Percentiles rank a stretch among this genome's conserved stretches.
These are phyloP conservation scores for Plectosphaerella cucumerina DNA, from an alignment of 2,329 filamentous ascomycete genomes.

Conservation along the genomic window DNA sequence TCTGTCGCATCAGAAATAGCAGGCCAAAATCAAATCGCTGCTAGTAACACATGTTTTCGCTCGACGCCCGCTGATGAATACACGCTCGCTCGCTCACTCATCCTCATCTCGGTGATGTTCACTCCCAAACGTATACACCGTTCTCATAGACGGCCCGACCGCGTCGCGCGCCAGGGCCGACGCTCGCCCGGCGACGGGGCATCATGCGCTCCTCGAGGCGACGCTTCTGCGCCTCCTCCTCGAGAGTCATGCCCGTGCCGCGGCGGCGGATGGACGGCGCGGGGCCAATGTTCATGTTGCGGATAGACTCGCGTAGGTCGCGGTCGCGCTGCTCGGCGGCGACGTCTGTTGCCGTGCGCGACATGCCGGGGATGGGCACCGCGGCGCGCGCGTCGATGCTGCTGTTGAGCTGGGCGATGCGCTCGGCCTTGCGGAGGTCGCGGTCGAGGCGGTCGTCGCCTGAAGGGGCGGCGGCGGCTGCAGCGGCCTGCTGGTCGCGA, in stretches of 20 bases:
- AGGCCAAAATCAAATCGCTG: not conserved
- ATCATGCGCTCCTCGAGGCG: conserved; percentile 36
- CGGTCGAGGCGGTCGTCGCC: conserved; percentile 19
- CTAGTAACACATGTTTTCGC: not conserved
- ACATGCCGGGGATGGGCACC: conserved; percentile 17
- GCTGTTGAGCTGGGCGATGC: conserved; percentile 37
- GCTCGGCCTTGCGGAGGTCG: conserved; percentile 19
- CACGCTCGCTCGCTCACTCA: not conserved
- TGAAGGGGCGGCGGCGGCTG: conserved; percentile 19
- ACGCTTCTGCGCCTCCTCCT: conserved; percentile 33
- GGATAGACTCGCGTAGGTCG: conserved; percentile 29
- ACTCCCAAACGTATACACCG: conserved; percentile 35
- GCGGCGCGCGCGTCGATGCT: conserved; percentile 34
- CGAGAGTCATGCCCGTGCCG: conserved; percentile 19
- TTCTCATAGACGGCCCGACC: conserved; percentile 32
- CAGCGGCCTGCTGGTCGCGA: conserved; percentile 7
- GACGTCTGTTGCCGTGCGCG: conserved; percentile 9
- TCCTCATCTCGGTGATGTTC: conserved; percentile 9
- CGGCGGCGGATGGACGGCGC: not conserved
- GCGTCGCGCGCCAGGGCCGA: conserved; percentile 30
- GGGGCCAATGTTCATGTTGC: conserved; percentile 24
- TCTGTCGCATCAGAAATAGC: not conserved
- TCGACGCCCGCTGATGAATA: not conserved
- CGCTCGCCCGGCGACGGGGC: conserved; percentile 29
- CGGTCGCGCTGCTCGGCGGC: conserved; percentile 15